Base-by-base conservation (phyloP, 352 stramenopile species). In the Saprolegnia parasitica region DNA sequence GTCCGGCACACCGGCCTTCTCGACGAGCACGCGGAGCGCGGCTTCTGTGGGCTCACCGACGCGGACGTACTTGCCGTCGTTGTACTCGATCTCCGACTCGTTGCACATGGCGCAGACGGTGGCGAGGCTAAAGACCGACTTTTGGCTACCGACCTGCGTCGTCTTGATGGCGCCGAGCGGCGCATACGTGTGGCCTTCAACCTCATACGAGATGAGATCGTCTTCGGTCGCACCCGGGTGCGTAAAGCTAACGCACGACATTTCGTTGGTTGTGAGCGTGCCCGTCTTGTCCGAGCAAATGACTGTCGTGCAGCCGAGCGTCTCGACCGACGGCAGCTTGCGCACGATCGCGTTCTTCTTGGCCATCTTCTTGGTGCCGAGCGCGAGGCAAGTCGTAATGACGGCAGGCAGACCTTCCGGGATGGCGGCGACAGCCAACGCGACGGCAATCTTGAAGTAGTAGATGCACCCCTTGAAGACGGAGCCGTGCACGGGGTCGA, bases 371-470 rank as follows among this genome's bases (percentile, higher is more conserved):
- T 93, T 81, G 65, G 96, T 98, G 3, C 95, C 96, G 5, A 99
- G 80, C 54, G 90, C 91, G 47, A 99, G 81, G 72, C 96, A 99
- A 62, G 84, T 94, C 4, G 98, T 99, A 73, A 99, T 99, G 15
- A 99, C 96, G 15, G 97, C 97, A 1, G 96, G 97, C 4, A 99
- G 81, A 40, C 98, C 97, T 81, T 99, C 97, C 5, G 98, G 98
- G 70, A 99, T 99, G 5, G 97, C 97, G 0, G 98, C 98, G 0
- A 99, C 98, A 23, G 96, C 98, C 26, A 99, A 83, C 0, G 96
- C 97, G 15, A 99, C 96, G 0, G 97, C 97, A 37, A 99, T 98
- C 80, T 99, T 99, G 65, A 98, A 98, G 86, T 99, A 99, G 83
- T 99, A 99, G 64, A 99, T 93, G 68, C 94, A 97, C 21, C 96